These are phyloP conservation scores for Candida sanyaensis DNA, from an alignment of 1,139 yeast genomes.

Conservation along the genomic window DNA sequence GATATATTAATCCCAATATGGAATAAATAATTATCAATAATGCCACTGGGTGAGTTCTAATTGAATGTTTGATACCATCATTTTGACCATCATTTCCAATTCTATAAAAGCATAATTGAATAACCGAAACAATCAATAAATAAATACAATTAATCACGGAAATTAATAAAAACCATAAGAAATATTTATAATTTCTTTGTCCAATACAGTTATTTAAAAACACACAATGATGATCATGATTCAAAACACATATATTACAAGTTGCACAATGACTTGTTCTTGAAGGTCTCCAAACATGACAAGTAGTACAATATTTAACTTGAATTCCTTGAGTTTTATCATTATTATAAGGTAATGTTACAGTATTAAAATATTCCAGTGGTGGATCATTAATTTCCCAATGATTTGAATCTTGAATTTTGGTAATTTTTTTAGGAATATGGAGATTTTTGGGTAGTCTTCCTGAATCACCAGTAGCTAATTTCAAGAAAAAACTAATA, in stretches of 20 bases:
- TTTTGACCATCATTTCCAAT: background rate
- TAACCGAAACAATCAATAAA: conserved; percentile 25
- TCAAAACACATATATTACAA: conserved; percentile 46
- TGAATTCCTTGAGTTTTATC: conserved; percentile 30
- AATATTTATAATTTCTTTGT: conserved; percentile 31
- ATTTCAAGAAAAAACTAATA: conserved; percentile 49
- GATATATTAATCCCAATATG: conserved; percentile 50
- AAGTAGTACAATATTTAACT: conserved; percentile 48
- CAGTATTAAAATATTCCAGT: conserved; percentile 59
- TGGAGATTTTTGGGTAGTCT: conserved; percentile 70
- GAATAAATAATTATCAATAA: conserved; percentile 51
- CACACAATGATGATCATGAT: conserved; percentile 46
- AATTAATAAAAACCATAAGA: conserved; percentile 41
- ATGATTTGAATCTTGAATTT: background rate
- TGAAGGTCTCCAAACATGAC: conserved; percentile 52
- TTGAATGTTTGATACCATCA: conserved; percentile 21
- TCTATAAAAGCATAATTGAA: conserved; percentile 31
- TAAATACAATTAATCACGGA: conserved; percentile 24
- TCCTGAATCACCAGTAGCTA: conserved; percentile 72
- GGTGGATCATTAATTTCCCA: conserved; percentile 36
- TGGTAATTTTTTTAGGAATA: conserved; percentile 32
- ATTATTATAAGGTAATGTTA: conserved; percentile 53
- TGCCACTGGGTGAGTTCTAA: conserved; percentile 39
- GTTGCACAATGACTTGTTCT: conserved; percentile 44
- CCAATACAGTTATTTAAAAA: conserved; percentile 47